These are phyloP conservation scores for Trichophyton schoenleinii DNA, from an alignment of 2,329 filamentous ascomycete genomes.

Conservation along the genomic window DNA sequence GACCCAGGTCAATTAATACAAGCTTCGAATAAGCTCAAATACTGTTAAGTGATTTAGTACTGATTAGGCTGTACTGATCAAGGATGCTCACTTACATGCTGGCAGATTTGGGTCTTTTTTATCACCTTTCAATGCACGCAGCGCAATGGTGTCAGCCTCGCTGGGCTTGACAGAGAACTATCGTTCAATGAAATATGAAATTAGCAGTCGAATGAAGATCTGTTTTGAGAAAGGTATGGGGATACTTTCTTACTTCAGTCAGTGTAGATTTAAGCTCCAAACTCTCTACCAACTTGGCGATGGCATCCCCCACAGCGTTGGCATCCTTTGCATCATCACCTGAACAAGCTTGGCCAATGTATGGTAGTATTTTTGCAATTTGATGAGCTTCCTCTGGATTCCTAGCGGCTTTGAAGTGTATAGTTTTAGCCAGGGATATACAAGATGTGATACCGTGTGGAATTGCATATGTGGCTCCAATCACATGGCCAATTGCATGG, in stretches of 20 bases:
- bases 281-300: conserved; percentile 5
- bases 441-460: conserved; percentile 14
- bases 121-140: conserved; percentile 8
- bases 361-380: conserved; percentile 18
- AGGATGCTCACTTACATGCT: conserved; percentile 7
- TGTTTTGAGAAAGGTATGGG: background rate
- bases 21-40: background rate
- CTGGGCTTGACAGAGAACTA: conserved; percentile 11
- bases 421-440: conserved; percentile 10
- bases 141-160: conserved; percentile 10
- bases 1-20: background rate
- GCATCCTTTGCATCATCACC: conserved; percentile 14
- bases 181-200: background rate
- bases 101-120: conserved; percentile 8
- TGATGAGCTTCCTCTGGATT: conserved; percentile 10
- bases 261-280: conserved; percentile 9
- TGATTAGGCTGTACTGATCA: background rate
- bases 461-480: conserved; percentile 12
- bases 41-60: background rate
- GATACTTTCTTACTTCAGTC: conserved; percentile 8
- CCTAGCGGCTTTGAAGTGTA: conserved; percentile 11
- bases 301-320: conserved; percentile 7
- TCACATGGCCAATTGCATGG: conserved; percentile 12
- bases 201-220: background rate
- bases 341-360: conserved; percentile 13